phyloP scores from a whole-genome alignment of 208 protist species.

The Leishmania lainsoni region DNA sequence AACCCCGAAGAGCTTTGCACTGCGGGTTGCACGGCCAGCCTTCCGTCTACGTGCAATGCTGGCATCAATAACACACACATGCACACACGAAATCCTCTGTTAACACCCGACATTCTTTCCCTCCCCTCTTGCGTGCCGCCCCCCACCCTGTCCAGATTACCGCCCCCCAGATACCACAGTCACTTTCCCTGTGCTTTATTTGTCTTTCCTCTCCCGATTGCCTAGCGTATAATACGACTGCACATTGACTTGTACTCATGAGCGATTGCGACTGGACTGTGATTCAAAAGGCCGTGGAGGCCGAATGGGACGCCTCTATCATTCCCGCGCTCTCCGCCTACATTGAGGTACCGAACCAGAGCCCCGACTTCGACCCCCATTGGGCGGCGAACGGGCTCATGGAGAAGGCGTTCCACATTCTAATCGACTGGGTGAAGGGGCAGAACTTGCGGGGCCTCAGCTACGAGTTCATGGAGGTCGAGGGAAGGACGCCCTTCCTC shows the following conservation, averaged over 20 bases:
- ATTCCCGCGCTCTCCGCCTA: constrained; percentile 88
- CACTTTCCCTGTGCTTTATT: neutral
- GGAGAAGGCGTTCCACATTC: constrained; percentile 83
- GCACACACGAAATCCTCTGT: constrained; percentile 2
- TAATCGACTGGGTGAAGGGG: constrained; percentile 89
- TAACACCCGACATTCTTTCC: neutral
- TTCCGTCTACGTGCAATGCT: neutral
- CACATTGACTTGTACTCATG: constrained; percentile 2
- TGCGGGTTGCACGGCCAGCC: neutral
- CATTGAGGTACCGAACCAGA: constrained; percentile 94
- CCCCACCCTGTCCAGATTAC: neutral
- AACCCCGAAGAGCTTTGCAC: neutral
- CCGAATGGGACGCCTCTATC: constrained; percentile 88
- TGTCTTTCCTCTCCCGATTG: neutral
- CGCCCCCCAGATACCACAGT: neutral
- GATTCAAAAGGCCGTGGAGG: constrained; percentile 55
- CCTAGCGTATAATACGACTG: neutral
- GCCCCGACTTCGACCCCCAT: constrained; percentile 91
- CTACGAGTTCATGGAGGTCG: constrained; percentile 78
- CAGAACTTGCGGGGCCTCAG: constrained; percentile 79
- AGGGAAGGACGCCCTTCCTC: constrained; percentile 85
- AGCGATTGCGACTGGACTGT: constrained; percentile 46
- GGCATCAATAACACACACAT: constrained; percentile 15
- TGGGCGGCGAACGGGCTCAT: constrained; percentile 89
- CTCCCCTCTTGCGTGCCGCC: neutral